Evolutionary conservation across 257 asterid genomes (phyloP).

Genomic region (Capsicum baccatum): DNA sequence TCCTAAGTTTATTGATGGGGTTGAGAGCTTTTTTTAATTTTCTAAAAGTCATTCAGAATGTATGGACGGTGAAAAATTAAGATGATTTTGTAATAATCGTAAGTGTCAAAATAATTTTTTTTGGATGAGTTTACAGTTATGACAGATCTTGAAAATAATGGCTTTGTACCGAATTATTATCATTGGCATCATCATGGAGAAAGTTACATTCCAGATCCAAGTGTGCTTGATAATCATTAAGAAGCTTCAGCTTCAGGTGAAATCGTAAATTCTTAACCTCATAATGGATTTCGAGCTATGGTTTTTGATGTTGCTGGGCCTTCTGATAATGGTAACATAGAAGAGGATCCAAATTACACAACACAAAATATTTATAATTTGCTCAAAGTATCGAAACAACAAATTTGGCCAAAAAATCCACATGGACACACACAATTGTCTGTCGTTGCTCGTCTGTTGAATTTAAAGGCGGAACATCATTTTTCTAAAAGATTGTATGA

Average conservation of each 20-base stretch:
- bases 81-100: background rate
- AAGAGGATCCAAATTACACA: background rate
- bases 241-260: background rate
- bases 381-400: background rate
- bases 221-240: background rate
- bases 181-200: background rate
- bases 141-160: background rate
- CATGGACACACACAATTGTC: background rate
- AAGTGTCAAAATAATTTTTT: background rate
- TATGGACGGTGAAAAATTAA: background rate
- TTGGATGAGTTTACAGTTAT: background rate
- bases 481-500: conserved; percentile 4
- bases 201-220: background rate
- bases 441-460: background rate
- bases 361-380: background rate
- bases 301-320: background rate
- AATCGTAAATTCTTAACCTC: background rate
- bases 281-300: background rate
- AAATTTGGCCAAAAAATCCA: background rate
- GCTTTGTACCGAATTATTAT: background rate
- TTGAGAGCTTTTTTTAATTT: background rate
- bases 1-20: background rate
- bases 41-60: background rate
- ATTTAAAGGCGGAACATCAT: background rate
- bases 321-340: background rate